Evolutionary conservation across 192 early-diverging fungal species (phyloP).

Genomic region (Powellomyces hirtus): DNA sequence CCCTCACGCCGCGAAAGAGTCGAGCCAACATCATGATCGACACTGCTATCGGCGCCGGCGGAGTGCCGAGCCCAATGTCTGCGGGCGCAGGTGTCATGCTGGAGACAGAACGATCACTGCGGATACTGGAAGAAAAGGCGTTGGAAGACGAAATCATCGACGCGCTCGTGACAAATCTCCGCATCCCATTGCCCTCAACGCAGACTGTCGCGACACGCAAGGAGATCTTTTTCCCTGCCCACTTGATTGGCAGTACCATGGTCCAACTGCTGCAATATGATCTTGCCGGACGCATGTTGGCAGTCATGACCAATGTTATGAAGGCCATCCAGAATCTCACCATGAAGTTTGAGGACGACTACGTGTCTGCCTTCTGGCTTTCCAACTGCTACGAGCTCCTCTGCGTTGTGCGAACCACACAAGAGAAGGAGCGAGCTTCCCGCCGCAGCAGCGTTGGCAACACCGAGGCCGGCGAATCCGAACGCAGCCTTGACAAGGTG

Average conservation of each 20-base stretch:
- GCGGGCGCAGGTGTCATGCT: slow-evolving; percentile 17
- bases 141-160: slow-evolving; percentile 80
- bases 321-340: slow-evolving; percentile 53
- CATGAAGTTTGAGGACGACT: slow-evolving; percentile 76
- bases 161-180: slow-evolving; percentile 82
- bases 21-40: slow-evolving; percentile 25
- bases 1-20: slow-evolving; percentile 10
- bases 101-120: slow-evolving; percentile 36
- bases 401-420: slow-evolving; percentile 77
- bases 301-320: slow-evolving; percentile 85
- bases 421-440: slow-evolving; percentile 41
- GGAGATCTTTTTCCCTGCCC: slow-evolving; percentile 95
- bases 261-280: slow-evolving; percentile 87
- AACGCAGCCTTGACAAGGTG: slow-evolving; percentile 80
- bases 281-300: slow-evolving; percentile 76
- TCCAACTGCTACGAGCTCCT: slow-evolving; percentile 95
- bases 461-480: slow-evolving; percentile 50
- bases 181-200: slow-evolving; percentile 82
- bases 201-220: slow-evolving; percentile 73
- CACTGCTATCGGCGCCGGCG: slow-evolving; percentile 6
- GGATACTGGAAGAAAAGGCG: slow-evolving; percentile 50
- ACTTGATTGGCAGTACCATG: slow-evolving; percentile 81
- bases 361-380: slow-evolving; percentile 93
- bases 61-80: slow-evolving; percentile 1
- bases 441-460: background rate